Evolutionary conservation across 1,139 yeast genomes (phyloP).

Genomic region (Candida sp.): DNA sequence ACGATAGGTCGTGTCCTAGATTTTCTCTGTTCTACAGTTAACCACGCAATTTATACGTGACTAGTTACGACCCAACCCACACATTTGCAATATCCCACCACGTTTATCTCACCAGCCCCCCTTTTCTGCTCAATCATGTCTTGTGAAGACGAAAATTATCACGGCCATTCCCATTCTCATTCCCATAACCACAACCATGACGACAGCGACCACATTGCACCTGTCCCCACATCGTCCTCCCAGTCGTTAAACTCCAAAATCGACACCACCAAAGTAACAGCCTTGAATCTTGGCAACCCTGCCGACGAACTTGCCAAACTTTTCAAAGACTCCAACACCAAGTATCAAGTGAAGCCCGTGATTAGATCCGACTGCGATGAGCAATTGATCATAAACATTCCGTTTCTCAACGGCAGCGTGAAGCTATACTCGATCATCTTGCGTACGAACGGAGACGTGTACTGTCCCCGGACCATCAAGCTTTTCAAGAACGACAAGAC

Average conservation of each 20-base stretch:
- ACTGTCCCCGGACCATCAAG: constrained; percentile 73
- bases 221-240: constrained; percentile 71
- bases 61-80: not conserved
- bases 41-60: not conserved
- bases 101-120: too few species aligned
- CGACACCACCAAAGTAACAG: constrained; percentile 62
- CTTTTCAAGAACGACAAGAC: constrained; percentile 72
- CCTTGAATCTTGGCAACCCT: constrained; percentile 64
- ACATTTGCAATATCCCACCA: not conserved
- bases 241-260: constrained; percentile 72
- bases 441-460: constrained; percentile 63
- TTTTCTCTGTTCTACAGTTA: too few species aligned
- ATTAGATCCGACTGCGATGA: constrained; percentile 82
- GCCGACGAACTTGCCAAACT: constrained; percentile 54
- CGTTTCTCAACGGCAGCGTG: constrained; percentile 72
- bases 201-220: constrained; percentile 50
- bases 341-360: constrained; percentile 47
- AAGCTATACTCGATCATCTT: constrained; percentile 75
- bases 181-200: constrained; percentile 23
- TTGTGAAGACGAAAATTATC: constrained; percentile 43
- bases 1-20: too few species aligned
- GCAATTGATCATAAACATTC: constrained; percentile 76
- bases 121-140: constrained; percentile 26
- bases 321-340: constrained; percentile 49
- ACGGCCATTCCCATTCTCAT: constrained; percentile 23